Evolutionary conservation across 345 rosid genomes (phyloP).

Genomic region (Arabis hirsuta): DNA sequence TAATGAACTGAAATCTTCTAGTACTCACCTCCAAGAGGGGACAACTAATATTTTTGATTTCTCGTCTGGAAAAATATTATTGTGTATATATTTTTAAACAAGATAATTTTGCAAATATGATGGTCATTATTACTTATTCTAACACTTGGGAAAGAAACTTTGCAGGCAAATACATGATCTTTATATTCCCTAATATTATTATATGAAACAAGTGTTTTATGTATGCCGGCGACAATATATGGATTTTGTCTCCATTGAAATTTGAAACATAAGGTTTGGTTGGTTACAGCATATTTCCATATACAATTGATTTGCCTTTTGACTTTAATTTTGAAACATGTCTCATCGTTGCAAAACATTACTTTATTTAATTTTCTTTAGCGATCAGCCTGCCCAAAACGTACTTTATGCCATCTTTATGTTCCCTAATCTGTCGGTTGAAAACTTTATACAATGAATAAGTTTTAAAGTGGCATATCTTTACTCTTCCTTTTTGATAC

Average conservation of each 20-base stretch:
- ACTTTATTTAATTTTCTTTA: slow-evolving; percentile 29
- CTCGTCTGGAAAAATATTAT: not conserved
- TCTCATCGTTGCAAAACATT: slow-evolving; percentile 46
- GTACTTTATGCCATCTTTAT: slow-evolving; percentile 40
- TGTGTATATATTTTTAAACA: not conserved
- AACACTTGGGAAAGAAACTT: not conserved
- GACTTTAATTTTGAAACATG: slow-evolving; percentile 41
- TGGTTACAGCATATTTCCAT: slow-evolving; percentile 41
- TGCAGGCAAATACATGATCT: slow-evolving; percentile 1
- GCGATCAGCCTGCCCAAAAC: slow-evolving; percentile 42
- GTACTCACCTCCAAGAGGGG: not conserved
- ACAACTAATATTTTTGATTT: not conserved
- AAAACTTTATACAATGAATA: slow-evolving; percentile 29
- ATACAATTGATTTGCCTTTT: slow-evolving; percentile 40
- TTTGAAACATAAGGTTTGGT: slow-evolving; percentile 40
- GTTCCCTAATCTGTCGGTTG: slow-evolving; percentile 45
- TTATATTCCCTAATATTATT: slow-evolving; percentile 18
- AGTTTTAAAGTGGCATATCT: slow-evolving; percentile 25
- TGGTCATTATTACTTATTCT: not conserved
- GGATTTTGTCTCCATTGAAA: slow-evolving; percentile 38
- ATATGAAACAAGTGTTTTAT: slow-evolving; percentile 20
- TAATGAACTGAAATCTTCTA: not conserved
- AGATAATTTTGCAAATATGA: not conserved
- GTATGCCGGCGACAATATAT: slow-evolving; percentile 34
- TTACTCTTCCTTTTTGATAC: slow-evolving; percentile 26